These are phyloP conservation scores for Naganishia cerealis DNA, from an alignment of 1,284 basidiomycete species.

Conservation along the genomic window DNA sequence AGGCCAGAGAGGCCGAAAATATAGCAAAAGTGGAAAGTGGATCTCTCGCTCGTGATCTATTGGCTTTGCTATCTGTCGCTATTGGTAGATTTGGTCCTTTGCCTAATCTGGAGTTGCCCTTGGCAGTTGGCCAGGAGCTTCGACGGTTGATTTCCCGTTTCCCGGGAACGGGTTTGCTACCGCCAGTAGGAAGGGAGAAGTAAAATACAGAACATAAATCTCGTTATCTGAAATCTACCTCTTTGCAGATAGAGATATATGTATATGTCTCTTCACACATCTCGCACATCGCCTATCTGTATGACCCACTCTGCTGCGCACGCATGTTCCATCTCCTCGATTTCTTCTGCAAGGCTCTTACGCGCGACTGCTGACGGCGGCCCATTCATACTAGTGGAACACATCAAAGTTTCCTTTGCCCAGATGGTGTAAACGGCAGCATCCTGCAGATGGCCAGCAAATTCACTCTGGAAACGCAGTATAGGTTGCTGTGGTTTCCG, in stretches of 20 bases:
- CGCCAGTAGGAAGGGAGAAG: too few species aligned
- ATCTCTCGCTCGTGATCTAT: too few species aligned
- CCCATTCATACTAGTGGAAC: conserved; percentile 11
- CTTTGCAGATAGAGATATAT: not conserved
- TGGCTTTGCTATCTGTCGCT: too few species aligned
- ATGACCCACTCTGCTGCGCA: not conserved
- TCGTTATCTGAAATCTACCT: too few species aligned
- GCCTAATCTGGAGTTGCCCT: too few species aligned
- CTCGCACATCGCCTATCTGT: not conserved
- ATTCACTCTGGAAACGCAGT: not conserved
- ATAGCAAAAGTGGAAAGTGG: not conserved
- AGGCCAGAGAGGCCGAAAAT: not conserved
- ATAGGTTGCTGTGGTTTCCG: not conserved
- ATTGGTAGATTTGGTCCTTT: too few species aligned
- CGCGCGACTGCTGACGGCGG: not conserved
- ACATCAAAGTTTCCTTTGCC: conserved; percentile 4
- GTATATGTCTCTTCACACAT: not conserved
- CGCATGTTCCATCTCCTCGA: not conserved
- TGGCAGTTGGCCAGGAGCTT: too few species aligned
- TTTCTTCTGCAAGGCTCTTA: conserved; percentile 1
- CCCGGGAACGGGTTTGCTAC: too few species aligned
- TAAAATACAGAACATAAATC: too few species aligned
- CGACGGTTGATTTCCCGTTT: too few species aligned
- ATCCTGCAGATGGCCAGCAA: not conserved
- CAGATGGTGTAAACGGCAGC: conserved; percentile 14